phyloP scores from a whole-genome alignment of 2,329 filamentous ascomycete species.

The Leptographium wingfieldii region DNA sequence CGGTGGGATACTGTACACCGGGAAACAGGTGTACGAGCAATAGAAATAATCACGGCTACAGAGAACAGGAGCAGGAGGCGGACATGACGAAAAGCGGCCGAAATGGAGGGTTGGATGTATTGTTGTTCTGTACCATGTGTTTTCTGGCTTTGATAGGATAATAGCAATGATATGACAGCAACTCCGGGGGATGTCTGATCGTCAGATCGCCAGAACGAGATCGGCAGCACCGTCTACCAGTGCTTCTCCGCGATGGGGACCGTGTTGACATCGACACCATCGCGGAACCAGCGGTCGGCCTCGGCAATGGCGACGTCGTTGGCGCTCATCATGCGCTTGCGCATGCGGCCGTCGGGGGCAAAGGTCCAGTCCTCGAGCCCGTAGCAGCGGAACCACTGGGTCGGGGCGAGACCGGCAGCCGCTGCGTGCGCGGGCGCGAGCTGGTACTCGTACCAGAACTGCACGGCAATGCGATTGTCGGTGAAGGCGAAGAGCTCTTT shows the following conservation, averaged over 20 bases:
- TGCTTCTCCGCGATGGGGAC: constrained; percentile 56
- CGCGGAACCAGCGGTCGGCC: constrained; percentile 54
- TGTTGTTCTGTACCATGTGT: neutral
- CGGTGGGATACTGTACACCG: neutral
- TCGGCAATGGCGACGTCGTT: constrained; percentile 55
- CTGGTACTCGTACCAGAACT: constrained; percentile 77
- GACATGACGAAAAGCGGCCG: neutral
- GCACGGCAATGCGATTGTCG: constrained; percentile 65
- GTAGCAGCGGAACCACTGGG: constrained; percentile 76
- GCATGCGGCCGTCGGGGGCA: constrained; percentile 55
- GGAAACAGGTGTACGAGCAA: neutral
- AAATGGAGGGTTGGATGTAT: neutral
- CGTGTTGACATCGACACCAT: constrained; percentile 54
- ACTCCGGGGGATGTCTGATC: neutral
- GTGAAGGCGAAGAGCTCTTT: constrained; percentile 76
- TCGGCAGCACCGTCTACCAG: constrained; percentile 33
- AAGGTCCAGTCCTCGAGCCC: constrained; percentile 75
- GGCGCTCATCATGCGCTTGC: constrained; percentile 64
- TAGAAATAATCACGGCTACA: neutral
- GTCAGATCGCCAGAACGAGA: neutral
- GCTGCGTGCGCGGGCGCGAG: constrained; percentile 33
- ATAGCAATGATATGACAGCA: neutral
- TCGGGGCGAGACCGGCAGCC: neutral
- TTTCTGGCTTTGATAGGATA: neutral
- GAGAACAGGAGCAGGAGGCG: neutral